Base-by-base conservation (phyloP, 1,284 basidiomycete species). In the Irpex sp. region DNA sequence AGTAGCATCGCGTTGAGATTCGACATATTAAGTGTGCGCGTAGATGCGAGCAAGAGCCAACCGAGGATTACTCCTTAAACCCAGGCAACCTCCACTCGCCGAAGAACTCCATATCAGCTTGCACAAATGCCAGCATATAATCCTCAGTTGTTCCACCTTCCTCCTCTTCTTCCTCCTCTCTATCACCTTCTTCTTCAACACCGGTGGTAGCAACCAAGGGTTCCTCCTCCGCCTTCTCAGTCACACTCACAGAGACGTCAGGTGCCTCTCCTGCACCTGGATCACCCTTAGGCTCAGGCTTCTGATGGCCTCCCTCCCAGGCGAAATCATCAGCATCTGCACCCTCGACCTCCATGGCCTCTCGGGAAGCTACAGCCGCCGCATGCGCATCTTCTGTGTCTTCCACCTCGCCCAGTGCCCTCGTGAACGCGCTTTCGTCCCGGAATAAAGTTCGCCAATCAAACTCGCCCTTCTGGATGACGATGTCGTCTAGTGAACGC, bases 381-480 rank as follows among this genome's bases (percentile, higher is more conserved):
- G 94, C 94, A 66, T 83, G 82, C 0, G 87, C 89, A 73, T 97
- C 95, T 72, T 95, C 94, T 19, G 81, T 86, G 70, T 98, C 96
- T 69, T 97, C 96, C 58, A 92, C 93, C 62, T 94, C 89, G 3
- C 87, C 92, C n/a, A 98, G 79, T 0, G 87, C 90, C 26, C 74
- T 77, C 15, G 87, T 86, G 54, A 91, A 77, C 50, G 86, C 72
- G 71, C 61, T 74, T 57, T 83, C 82, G 62, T 81, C 83, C 3
- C 78, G 88, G 68, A 97, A 88, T 69, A 97, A 81, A 59, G 92
- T 85, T 46, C 93, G 85, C 95, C 96, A 97, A 75, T 97, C 94
- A 72, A 98, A 98, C 71, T 93, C 93, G 51, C 96, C 96, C 70
- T 90, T 88, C 73, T 96, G 94, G 65, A 98, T 98, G 67, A 98